These are phyloP conservation scores for Aquilaria malaccensis DNA, from an alignment of 345 rosid genomes.

Conservation along the genomic window DNA sequence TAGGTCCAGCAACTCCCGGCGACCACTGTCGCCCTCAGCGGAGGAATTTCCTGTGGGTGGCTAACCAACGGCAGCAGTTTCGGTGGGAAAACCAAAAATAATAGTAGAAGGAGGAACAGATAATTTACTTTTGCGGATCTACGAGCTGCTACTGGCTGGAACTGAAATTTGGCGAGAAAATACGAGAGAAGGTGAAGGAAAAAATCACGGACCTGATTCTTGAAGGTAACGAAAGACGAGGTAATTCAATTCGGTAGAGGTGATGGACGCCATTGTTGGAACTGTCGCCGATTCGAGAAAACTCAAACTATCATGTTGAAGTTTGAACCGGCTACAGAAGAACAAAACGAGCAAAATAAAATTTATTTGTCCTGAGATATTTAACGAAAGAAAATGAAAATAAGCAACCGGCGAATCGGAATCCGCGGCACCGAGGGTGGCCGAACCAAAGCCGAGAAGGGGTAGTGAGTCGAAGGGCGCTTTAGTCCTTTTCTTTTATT, in stretches of 20 bases:
- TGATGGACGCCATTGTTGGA: constrained; percentile 52
- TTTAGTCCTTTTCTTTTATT: no score
- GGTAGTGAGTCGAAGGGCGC: no score
- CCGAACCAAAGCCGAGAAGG: background rate
- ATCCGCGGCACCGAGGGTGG: background rate
- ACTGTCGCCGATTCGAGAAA: background rate
- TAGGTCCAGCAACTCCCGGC: no score
- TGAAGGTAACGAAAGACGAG: constrained; percentile 93
- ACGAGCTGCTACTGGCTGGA: no score
- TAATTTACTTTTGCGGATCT: background rate
- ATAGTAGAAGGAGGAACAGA: background rate
- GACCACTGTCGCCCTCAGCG: no score
- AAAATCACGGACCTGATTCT: constrained; percentile 57
- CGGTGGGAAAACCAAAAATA: background rate
- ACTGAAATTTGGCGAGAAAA: no score
- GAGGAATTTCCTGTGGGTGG: no score
- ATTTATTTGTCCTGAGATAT: no score
- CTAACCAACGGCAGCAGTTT: no score
- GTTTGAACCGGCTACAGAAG: no score
- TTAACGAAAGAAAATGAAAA: background rate
- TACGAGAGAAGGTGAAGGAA: background rate
- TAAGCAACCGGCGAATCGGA: background rate
- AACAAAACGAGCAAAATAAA: background rate
- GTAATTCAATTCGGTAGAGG: constrained; percentile 80
- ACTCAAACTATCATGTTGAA: background rate